Conservation (phyloP, 1,284 basidiomycete genomes). For the Trametes pubescens region DNA sequence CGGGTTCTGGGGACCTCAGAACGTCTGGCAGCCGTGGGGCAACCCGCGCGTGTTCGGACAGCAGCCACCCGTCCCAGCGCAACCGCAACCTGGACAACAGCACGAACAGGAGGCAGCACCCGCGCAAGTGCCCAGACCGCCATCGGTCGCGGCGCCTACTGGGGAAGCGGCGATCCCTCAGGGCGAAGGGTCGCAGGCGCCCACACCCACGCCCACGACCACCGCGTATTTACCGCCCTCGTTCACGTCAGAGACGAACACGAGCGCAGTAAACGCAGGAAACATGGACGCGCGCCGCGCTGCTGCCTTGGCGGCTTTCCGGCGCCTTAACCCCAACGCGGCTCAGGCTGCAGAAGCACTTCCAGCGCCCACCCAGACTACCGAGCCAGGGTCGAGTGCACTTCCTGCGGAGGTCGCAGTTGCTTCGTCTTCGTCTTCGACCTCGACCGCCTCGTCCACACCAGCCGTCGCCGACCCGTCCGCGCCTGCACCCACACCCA, state of each 20-base stretch:
- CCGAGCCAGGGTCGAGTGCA: slow-evolving; percentile 9
- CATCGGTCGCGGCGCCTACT: slow-evolving; percentile 12
- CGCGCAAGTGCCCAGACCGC: slow-evolving; percentile 28
- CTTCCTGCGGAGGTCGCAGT: neutral
- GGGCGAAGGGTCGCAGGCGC: slow-evolving; percentile 6
- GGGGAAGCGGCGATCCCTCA: neutral
- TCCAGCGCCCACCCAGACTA: neutral
- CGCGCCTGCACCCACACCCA: neutral
- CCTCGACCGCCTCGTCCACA: neutral
- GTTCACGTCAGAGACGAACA: neutral
- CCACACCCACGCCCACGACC: slow-evolving; percentile 21
- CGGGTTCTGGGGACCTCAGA: slow-evolving; percentile 70
- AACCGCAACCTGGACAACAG: slow-evolving; percentile 2
- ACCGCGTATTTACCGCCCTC: neutral
- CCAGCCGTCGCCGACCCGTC: neutral
- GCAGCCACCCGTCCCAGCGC: slow-evolving; percentile 8
- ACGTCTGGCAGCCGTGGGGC: slow-evolving; percentile 70
- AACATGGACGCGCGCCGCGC: slow-evolving; percentile 21
- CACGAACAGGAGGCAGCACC: neutral
- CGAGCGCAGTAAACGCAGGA: neutral
- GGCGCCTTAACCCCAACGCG: slow-evolving; percentile 16
- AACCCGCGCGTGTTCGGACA: slow-evolving; percentile 43
- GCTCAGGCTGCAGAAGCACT: neutral
- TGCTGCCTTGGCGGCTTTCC: slow-evolving; percentile 25
- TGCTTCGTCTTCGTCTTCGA: neutral